Evolutionary conservation across 495 filamentous ascomycete genomes (phyloP).

Genomic region (Staphylotrichum tortipilum): DNA sequence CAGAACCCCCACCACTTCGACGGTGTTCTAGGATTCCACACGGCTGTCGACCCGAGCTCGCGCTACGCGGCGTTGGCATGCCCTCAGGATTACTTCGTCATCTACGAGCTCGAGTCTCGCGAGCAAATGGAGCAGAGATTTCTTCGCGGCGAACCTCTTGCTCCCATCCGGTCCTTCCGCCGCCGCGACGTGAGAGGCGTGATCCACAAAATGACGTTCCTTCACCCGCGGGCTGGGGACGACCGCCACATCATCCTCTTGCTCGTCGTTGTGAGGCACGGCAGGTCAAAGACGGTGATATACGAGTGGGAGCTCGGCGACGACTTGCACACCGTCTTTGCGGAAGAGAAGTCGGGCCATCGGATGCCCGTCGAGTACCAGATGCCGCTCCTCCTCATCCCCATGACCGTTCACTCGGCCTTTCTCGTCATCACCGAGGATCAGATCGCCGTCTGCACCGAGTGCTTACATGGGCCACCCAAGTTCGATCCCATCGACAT

Average conservation of each 20-base stretch:
- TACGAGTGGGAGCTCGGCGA: constrained; percentile 64
- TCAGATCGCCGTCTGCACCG: constrained; percentile 52
- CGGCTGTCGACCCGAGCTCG: constrained; percentile 70
- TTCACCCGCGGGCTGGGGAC: constrained; percentile 60
- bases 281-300: constrained; percentile 53
- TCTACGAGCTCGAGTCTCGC: constrained; percentile 54
- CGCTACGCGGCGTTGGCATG: constrained; percentile 40
- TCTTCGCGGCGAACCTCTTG: constrained; percentile 23
- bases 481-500: constrained; percentile 31
- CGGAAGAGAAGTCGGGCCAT: constrained; percentile 39
- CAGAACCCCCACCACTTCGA: too few relatives aligned
- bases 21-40: constrained; percentile 66
- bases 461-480: constrained; percentile 44
- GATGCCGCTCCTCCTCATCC: constrained; percentile 59
- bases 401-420: constrained; percentile 53
- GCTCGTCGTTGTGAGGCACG: constrained; percentile 54
- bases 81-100: constrained; percentile 35
- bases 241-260: constrained; percentile 65
- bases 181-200: constrained; percentile 57
- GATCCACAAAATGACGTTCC: constrained; percentile 80
- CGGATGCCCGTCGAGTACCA: constrained; percentile 51
- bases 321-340: constrained; percentile 25
- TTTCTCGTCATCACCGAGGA: constrained; percentile 56
- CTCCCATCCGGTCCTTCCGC: constrained; percentile 42
- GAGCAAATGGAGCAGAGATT: constrained; percentile 36